Conservation (phyloP, 371 early-diverging fungal genomes). For the Batrachochytrium dendrobatidis region DNA sequence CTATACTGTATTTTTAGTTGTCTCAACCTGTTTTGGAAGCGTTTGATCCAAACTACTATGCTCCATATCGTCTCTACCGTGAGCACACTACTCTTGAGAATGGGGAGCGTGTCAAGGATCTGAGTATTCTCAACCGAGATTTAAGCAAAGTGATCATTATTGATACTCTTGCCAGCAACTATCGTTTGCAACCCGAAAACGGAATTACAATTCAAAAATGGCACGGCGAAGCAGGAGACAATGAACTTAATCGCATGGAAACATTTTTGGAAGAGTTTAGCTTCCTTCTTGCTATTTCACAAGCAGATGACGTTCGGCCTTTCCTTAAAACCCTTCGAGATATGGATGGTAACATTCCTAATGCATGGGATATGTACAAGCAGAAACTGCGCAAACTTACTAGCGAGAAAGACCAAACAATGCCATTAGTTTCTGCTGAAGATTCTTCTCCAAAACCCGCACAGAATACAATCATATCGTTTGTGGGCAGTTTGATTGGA, state of each 20-base stretch:
- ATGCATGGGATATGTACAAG: slow-evolving; percentile 34
- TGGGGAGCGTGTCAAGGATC: slow-evolving; percentile 83
- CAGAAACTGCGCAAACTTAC: slow-evolving; percentile 17
- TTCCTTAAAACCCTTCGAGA: slow-evolving; percentile 20
- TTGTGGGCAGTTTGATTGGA: slow-evolving; percentile 15
- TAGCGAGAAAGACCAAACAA: neutral
- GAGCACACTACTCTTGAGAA: slow-evolving; percentile 80
- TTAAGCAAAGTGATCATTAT: slow-evolving; percentile 83
- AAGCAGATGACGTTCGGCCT: slow-evolving; percentile 35
- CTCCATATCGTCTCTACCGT: slow-evolving; percentile 79
- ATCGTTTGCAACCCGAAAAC: slow-evolving; percentile 86
- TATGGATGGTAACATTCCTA: slow-evolving; percentile 25
- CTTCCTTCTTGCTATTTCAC: slow-evolving; percentile 20
- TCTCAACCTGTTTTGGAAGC: slow-evolving; percentile 78
- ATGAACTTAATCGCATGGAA: slow-evolving; percentile 71
- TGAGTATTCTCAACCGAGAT: slow-evolving; percentile 88
- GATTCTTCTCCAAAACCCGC: neutral
- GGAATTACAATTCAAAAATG: slow-evolving; percentile 76
- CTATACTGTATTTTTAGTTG: slow-evolving; percentile 35
- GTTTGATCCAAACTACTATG: slow-evolving; percentile 77
- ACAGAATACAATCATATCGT: slow-evolving; percentile 5
- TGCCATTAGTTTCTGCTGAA: neutral
- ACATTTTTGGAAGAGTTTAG: slow-evolving; percentile 76
- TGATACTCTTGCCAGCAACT: slow-evolving; percentile 77
- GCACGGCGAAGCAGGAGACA: slow-evolving; percentile 77